These are phyloP conservation scores for Naegleria lovaniensis DNA, from an alignment of 208 protist genomes.

Conservation along the genomic window DNA sequence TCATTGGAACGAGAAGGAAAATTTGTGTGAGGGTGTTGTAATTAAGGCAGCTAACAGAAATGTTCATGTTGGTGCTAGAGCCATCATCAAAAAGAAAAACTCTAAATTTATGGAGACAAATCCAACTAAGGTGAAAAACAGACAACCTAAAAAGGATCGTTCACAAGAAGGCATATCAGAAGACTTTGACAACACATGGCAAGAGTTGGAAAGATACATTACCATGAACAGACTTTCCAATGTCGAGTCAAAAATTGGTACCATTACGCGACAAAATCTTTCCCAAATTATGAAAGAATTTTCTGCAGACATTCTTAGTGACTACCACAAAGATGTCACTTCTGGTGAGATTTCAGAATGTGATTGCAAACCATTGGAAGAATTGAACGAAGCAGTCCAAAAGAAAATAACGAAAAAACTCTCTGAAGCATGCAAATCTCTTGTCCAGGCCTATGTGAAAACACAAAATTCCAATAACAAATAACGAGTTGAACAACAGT, in stretches of 20 bases:
- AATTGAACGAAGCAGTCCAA: not conserved
- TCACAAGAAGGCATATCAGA: not conserved
- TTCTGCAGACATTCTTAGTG: not conserved
- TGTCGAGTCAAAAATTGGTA: not conserved
- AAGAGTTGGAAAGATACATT: not conserved
- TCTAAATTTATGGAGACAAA: not conserved
- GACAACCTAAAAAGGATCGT: not conserved
- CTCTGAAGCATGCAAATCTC: not conserved
- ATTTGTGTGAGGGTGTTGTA: constrained; percentile 15
- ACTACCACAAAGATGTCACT: not conserved
- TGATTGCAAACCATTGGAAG: not conserved
- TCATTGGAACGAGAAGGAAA: not conserved
- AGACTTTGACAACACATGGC: not conserved
- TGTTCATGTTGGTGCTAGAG: not conserved
- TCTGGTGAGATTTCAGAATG: too few relatives aligned
- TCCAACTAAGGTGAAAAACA: not conserved
- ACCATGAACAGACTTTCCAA: not conserved
- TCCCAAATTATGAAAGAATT: not conserved
- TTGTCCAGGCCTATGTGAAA: not conserved
- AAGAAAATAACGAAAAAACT: not conserved
- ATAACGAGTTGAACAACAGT: too few relatives aligned
- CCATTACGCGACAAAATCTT: not conserved
- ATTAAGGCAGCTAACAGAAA: not conserved
- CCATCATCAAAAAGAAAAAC: constrained; percentile 9
- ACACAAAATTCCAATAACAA: not conserved